These are phyloP conservation scores for Gossypium sturtianum DNA, from an alignment of 345 rosid genomes.

Conservation along the genomic window DNA sequence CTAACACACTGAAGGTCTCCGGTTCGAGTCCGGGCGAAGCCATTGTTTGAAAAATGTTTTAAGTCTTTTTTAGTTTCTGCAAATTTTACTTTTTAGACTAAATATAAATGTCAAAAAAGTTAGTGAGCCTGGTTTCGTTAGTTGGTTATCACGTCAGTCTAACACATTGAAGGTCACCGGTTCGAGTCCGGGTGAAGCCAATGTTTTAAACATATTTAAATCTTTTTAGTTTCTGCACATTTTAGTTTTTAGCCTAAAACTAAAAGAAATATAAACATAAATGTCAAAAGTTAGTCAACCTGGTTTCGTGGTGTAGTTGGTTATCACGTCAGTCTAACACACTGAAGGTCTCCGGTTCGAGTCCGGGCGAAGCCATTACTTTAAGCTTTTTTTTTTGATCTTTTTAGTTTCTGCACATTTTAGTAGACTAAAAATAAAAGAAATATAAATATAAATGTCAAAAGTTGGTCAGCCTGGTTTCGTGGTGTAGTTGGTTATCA, in stretches of 20 bases:
- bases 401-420: no score
- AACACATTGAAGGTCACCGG: constrained; percentile 97
- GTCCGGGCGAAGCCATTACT: constrained; percentile 73
- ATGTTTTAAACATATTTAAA: no score
- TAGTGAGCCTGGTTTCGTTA: no score
- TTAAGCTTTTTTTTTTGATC: no score
- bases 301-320: constrained; percentile 98
- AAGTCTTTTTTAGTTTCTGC: no score
- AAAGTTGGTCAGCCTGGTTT: constrained; percentile 22
- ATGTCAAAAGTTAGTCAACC: no score
- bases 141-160: constrained; percentile 96
- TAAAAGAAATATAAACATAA: no score
- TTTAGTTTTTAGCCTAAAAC: no score
- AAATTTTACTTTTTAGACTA: no score
- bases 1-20: constrained; percentile 97
- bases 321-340: constrained; percentile 98
- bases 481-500: constrained; percentile 99
- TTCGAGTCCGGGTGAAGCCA: constrained; percentile 58
- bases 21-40: constrained; percentile 95
- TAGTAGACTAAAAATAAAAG: no score
- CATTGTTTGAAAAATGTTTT: not conserved
- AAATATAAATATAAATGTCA: rapidly evolving
- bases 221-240: no score
- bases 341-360: constrained; percentile 96
- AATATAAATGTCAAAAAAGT: no score